Conservation (phyloP, 2,329 filamentous ascomycete genomes). For the Phaeosphaeria sp. region DNA sequence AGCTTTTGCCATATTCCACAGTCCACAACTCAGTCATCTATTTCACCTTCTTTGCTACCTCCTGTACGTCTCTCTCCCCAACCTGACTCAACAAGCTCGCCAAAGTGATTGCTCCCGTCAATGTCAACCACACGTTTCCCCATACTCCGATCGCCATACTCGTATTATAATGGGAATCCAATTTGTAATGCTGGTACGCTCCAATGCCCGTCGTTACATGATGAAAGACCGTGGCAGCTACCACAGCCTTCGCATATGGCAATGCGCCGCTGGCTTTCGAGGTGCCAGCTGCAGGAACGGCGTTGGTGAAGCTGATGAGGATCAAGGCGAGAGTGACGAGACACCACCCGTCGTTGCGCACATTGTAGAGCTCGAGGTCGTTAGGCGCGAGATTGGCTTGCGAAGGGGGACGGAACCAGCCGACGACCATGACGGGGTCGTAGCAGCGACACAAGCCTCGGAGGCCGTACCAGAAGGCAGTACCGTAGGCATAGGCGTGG, state of each 20-base stretch:
- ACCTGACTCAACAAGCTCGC: conserved; percentile 11
- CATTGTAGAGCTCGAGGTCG: conserved; percentile 34
- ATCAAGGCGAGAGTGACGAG: conserved; percentile 34
- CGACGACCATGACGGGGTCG: conserved; percentile 32
- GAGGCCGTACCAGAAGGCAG: conserved; percentile 35
- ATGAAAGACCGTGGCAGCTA: conserved; percentile 32
- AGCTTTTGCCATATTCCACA: too few relatives aligned
- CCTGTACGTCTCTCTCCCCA: conserved; percentile 14
- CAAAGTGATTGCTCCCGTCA: conserved; percentile 24
- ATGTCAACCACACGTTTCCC: conserved; percentile 33
- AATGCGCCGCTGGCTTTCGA: conserved; percentile 9
- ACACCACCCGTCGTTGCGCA: conserved; percentile 35
- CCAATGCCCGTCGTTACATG: conserved; percentile 29
- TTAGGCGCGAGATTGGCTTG: conserved; percentile 28
- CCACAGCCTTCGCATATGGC: conserved; percentile 26
- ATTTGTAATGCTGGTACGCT: conserved; percentile 33
- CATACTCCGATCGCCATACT: conserved; percentile 34
- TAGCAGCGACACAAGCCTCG: conserved; percentile 32
- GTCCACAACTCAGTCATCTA: neutral
- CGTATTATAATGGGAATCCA: conserved; percentile 31
- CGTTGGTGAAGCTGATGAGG: conserved; percentile 29
- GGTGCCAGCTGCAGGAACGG: conserved; percentile 18
- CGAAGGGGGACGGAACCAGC: conserved; percentile 34
- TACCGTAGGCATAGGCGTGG: conserved; percentile 33
- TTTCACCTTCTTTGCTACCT: conserved; percentile 17